phyloP scores from a whole-genome alignment of 192 early-diverging fungal genomes.

The Chytriomyces sp. region DNA sequence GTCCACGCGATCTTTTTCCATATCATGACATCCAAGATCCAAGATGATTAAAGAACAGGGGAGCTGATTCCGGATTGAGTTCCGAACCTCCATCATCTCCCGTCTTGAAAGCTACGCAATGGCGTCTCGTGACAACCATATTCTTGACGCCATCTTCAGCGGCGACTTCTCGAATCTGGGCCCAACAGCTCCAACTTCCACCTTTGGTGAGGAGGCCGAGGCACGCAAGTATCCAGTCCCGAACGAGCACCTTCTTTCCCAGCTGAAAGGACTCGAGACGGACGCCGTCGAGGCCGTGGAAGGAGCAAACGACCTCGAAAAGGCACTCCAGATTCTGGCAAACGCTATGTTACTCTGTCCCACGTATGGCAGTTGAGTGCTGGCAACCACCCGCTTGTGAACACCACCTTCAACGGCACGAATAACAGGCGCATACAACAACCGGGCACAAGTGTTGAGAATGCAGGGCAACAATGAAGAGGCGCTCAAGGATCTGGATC shows the following conservation, averaged over 20 bases:
- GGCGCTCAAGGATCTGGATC: slow-evolving; percentile 57
- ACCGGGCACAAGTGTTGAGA: too few species aligned
- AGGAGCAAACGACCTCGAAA: slow-evolving; percentile 25
- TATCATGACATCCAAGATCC: too few species aligned
- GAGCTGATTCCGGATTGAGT: too few species aligned
- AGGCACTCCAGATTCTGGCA: not conserved
- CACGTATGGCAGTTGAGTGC: slow-evolving; percentile 62
- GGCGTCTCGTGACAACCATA: slow-evolving; percentile 10
- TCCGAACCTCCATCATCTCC: too few species aligned
- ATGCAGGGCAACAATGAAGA: slow-evolving; percentile 39
- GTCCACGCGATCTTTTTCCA: too few species aligned
- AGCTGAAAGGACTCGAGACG: slow-evolving; percentile 45
- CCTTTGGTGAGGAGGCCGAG: not conserved
- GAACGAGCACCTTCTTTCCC: not conserved
- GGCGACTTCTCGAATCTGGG: slow-evolving; percentile 32
- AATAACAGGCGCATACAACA: too few species aligned
- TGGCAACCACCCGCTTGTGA: slow-evolving; percentile 77
- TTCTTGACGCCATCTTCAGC: slow-evolving; percentile 26
- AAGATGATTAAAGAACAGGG: too few species aligned
- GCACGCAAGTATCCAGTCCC: not conserved
- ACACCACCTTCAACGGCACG: too few species aligned
- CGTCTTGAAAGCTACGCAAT: too few species aligned
- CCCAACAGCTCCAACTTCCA: slow-evolving; percentile 39
- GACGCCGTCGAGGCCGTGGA: too few species aligned
- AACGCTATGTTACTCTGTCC: slow-evolving; percentile 43